Evolutionary conservation across 1,139 yeast genomes (phyloP), one percentile per base, ranked within the genome.

Genomic region (Hyphopichia wangnamkhiaoensis): DNA sequence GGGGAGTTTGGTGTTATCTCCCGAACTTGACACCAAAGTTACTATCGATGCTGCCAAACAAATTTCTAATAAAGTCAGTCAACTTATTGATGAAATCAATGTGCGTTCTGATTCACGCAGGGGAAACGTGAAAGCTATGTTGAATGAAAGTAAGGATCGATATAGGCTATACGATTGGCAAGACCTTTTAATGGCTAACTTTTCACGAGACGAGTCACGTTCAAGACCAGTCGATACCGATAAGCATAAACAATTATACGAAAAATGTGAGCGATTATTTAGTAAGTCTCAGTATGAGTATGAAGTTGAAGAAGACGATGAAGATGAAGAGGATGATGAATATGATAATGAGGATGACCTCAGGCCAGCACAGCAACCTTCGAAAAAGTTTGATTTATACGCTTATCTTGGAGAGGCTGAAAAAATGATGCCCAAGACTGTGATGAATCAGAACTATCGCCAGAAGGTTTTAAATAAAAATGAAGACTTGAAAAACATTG

Each of bases 141-240:
- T 21, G 1, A 14, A 14, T 4, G 33, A 16, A 27, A 30, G 25
- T 5, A n/a, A 15, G 6, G 13, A 23, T 21, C 5, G 24, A 14
- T 26, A 6, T 16, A 37, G 31, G 10, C 35, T 40, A 6, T 38
- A 52, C 12, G 46, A 51, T 25, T 68, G 73, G 73, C 59, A 54
- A 34, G 61, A 63, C 16, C 50, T 66, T 1, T 39, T 66, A 9
- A 38, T 54, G 24, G 50, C 62, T 16, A 58, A 59, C 2, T 38
- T 59, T 18, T 47, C 49, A 19, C 43, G 43, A 8, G 55, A 51
- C 18, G 51, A 52, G 31, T 30, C 48, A 1, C 56, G 56, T 2
- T 38, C 45, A 15, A 14, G 35, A 8, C 32, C 31, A 3, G 39
- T 47, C 21, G 42, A 53, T 25, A 45, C 51, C 1, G 40, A 38